Base-by-base conservation (phyloP, 495 filamentous ascomycete genomes). In the Trichoderma reesei region DNA sequence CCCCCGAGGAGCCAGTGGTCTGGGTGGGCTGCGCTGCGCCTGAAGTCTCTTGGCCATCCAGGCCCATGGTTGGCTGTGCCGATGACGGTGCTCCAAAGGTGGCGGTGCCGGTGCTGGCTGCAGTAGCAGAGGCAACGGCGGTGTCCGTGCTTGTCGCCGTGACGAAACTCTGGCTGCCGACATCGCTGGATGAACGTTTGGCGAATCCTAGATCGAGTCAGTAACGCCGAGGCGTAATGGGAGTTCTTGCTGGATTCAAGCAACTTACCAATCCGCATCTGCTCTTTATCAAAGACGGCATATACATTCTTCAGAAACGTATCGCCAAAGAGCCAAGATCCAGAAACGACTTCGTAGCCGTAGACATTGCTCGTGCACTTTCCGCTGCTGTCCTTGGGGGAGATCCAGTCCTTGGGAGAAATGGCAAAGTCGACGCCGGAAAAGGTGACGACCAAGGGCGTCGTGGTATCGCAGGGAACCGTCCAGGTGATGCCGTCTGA, bases 251-350 rank as follows among this genome's bases (percentile, higher is more conserved):
- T 2, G 1, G 42, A 5, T 10, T 3, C 42, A 34, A 54, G n/a
- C 5, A 16, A 73, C 77, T 70, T 69, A 78, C 82, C 85, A 66
- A 87, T 78, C 63, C 77, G 80, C 41, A 66, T 75, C 63, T 82
- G 68, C 37, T 84, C 90, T 42, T 81, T 83, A 71, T 96, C 91
- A 68, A 95, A 95, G 26, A 94, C 86, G 31, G 83, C 76, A 74
- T 94, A 94, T n/a, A 95, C 90, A 67, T 95, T 94, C 76, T 95
- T 96, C 64, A 96, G 73, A 68, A 95, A 95, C 5, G 88, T 82
- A 67, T 92, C 91, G 5, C 91, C 91, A 1, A 94, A 72, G 37
- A 96, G 78, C 91, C 91, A 94, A 5, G 72, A 79, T 42, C 70
- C 73, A 10, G 70, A 63, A 5, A 79, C 71, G 41, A 75, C 72